phyloP scores from a whole-genome alignment of 495 filamentous ascomycete genomes.

The Annulohypoxylon stygium region DNA sequence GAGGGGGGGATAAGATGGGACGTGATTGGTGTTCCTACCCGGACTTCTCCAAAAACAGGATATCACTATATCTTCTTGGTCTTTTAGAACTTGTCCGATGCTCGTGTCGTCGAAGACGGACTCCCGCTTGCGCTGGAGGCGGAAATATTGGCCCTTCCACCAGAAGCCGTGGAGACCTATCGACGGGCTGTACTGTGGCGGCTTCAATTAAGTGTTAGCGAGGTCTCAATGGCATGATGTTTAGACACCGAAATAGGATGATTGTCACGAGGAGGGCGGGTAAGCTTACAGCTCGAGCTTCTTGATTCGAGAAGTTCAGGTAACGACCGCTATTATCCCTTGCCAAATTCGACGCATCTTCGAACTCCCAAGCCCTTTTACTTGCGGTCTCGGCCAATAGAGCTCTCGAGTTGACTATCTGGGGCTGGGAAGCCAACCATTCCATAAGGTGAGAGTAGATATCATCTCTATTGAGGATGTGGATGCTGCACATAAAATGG shows the following conservation, averaged over 20 bases:
- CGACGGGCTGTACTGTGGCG: slow-evolving; percentile 57
- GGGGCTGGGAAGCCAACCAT: slow-evolving; percentile 69
- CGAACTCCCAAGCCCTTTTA: slow-evolving; percentile 65
- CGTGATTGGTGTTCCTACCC: slow-evolving; percentile 31
- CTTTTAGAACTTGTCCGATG: slow-evolving; percentile 48
- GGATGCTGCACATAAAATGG: slow-evolving; percentile 68
- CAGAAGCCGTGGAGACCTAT: slow-evolving; percentile 58
- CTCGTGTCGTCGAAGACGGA: slow-evolving; percentile 45
- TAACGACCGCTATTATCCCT: slow-evolving; percentile 53
- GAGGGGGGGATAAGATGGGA: background rate
- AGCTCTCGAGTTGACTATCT: slow-evolving; percentile 64
- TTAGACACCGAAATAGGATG: background rate
- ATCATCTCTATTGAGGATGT: slow-evolving; percentile 68
- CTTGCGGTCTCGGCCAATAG: slow-evolving; percentile 69
- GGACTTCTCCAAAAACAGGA: slow-evolving; percentile 61
- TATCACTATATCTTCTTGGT: slow-evolving; percentile 57
- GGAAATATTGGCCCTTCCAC: slow-evolving; percentile 56
- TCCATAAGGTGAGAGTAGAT: slow-evolving; percentile 71
- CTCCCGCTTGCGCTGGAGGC: slow-evolving; percentile 55
- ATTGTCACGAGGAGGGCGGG: background rate
- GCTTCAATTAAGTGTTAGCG: slow-evolving; percentile 29
- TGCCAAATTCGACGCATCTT: slow-evolving; percentile 54
- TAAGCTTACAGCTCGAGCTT: slow-evolving; percentile 51
- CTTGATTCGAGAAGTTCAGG: slow-evolving; percentile 62
- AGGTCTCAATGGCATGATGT: background rate